These are phyloP conservation scores for Cladosporium austrohemisphaericum DNA, from an alignment of 2,329 filamentous ascomycete genomes.

Conservation along the genomic window DNA sequence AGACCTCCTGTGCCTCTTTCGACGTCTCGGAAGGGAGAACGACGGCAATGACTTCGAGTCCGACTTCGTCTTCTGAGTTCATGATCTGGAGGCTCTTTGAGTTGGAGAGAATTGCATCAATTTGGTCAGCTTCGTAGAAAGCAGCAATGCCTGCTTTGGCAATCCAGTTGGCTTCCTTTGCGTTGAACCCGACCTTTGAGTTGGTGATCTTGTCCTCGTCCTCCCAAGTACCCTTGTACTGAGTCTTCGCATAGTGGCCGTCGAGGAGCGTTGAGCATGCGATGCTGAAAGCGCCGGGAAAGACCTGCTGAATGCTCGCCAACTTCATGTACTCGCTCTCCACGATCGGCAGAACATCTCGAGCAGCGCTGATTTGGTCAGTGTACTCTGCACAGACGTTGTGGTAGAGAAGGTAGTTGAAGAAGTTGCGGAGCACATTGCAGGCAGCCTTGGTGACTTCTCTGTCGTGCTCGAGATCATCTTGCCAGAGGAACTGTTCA, in stretches of 20 bases:
- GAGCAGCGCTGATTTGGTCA: conserved; percentile 62
- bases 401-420: conserved; percentile 81
- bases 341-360: conserved; percentile 63
- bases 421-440: conserved; percentile 74
- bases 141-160: conserved; percentile 1
- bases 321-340: conserved; percentile 63
- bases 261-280: conserved; percentile 67
- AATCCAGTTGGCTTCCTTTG: background rate
- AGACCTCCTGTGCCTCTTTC: conserved; percentile 46
- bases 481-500: conserved; percentile 53
- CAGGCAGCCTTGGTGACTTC: conserved; percentile 57
- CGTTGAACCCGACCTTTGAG: background rate
- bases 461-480: conserved; percentile 29
- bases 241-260: conserved; percentile 44
- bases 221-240: conserved; percentile 36
- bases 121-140: background rate
- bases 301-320: conserved; percentile 45
- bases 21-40: conserved; percentile 37
- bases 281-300: conserved; percentile 76
- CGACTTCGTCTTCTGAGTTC: conserved; percentile 33
- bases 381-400: conserved; percentile 80
- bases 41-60: conserved; percentile 59
- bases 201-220: conserved; percentile 38
- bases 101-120: background rate
- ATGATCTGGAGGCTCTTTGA: background rate